Conservation (phyloP, 331 rosid species). For the Dryas integrifolia region DNA sequence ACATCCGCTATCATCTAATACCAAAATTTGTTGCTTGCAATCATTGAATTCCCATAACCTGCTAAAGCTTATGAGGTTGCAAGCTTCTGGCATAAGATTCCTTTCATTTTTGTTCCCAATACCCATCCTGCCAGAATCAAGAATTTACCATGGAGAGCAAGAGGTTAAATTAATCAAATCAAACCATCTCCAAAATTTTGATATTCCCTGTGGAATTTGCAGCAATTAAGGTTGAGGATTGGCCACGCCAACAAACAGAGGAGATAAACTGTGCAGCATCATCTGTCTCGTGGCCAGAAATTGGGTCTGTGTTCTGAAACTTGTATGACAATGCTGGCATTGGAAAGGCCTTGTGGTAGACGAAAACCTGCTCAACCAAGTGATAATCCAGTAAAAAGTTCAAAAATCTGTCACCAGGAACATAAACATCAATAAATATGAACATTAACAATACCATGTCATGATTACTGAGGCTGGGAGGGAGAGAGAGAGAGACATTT, state of each 20-base stretch:
- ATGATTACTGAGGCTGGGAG: background rate
- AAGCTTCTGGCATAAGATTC: conserved; percentile 34
- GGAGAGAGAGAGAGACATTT: background rate
- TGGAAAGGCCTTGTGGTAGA: conserved; percentile 96
- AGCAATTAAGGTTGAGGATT: conserved; percentile 78
- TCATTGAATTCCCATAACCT: conserved; percentile 41
- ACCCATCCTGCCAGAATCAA: conserved; percentile 17
- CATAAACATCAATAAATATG: conserved; percentile 9
- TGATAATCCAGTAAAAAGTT: no score
- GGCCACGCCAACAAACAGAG: conserved; percentile 91
- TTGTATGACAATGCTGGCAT: conserved; percentile 91
- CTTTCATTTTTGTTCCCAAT: conserved; percentile 26
- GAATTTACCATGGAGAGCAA: conserved; percentile 6
- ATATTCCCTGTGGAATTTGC: conserved; percentile 94
- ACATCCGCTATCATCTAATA: conserved; percentile 57
- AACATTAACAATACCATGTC: background rate
- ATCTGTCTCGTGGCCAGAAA: conserved; percentile 66
- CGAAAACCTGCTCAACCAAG: conserved; percentile 60
- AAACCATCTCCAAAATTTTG: conserved; percentile 93
- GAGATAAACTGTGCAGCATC: conserved; percentile 78
- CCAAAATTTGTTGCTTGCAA: conserved; percentile 62
- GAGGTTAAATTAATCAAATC: conserved; percentile 25
- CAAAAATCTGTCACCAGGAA: background rate
- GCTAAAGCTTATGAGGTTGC: conserved; percentile 32
- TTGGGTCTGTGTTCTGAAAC: conserved; percentile 70